Evolutionary conservation across 2,329 filamentous ascomycete genomes (phyloP).

Genomic region (Lasiodiplodia sp.): DNA sequence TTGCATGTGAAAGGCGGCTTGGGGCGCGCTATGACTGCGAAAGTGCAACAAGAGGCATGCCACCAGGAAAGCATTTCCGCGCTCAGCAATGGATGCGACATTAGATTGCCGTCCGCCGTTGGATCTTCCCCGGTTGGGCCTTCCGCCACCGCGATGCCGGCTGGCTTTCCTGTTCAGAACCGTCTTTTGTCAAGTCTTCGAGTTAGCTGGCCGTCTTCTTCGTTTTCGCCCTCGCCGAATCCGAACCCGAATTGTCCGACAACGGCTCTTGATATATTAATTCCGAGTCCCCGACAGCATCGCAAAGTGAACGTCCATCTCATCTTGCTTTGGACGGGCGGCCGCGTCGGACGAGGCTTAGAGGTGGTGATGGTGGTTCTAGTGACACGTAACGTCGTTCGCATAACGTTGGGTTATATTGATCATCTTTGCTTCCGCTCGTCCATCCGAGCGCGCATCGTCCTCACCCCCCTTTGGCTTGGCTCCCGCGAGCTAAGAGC

Average conservation of each 20-base stretch:
- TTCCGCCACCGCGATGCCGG: constrained; percentile 11
- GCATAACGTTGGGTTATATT: constrained; percentile 26
- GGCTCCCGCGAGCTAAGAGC: constrained; percentile 19
- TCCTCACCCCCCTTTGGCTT: constrained; percentile 2
- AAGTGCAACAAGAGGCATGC: constrained; percentile 4
- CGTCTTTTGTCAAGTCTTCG: neutral
- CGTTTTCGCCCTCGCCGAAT: neutral
- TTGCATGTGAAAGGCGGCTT: constrained; percentile 20
- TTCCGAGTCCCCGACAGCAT: constrained; percentile 4
- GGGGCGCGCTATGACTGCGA: neutral
- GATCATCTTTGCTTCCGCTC: constrained; percentile 15
- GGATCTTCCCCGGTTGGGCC: neutral
- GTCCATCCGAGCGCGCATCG: constrained; percentile 21
- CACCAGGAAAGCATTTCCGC: constrained; percentile 2
- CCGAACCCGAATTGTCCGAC: constrained; percentile 14
- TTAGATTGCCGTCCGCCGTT: constrained; percentile 15
- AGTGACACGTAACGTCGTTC: constrained; percentile 25
- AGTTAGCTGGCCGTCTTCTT: neutral
- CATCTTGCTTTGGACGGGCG: constrained; percentile 4
- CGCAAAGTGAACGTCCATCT: neutral
- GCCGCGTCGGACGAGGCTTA: constrained; percentile 17
- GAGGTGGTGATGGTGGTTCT: constrained; percentile 2
- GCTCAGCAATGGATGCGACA: constrained; percentile 16
- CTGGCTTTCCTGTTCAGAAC: constrained; percentile 14
- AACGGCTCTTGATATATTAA: neutral